Evolutionary conservation across 164 flowering plant genomes (phyloP).

Genomic region (Annona squamosa): DNA sequence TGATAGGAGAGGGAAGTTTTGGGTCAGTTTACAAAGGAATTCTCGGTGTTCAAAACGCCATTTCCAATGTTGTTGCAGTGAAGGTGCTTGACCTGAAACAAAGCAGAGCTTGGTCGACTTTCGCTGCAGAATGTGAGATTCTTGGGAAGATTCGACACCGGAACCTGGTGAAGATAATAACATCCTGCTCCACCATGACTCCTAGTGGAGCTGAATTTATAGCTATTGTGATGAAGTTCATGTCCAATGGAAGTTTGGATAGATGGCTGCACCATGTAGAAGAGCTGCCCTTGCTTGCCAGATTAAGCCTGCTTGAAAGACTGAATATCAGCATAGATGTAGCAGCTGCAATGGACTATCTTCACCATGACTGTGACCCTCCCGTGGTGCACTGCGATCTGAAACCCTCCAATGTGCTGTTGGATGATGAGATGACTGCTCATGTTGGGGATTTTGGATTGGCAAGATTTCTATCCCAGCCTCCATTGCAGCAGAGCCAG

Average conservation of each 20-base stretch:
- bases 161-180: constrained; percentile 6
- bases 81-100: constrained; percentile 20
- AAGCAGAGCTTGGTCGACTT: constrained; percentile 15
- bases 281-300: not conserved
- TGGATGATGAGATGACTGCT: constrained; percentile 8
- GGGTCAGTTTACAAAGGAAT: constrained; percentile 20
- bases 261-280: constrained; percentile 1
- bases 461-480: not conserved
- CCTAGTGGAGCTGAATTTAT: constrained; percentile 1
- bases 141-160: constrained; percentile 12
- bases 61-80: constrained; percentile 10
- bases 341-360: constrained; percentile 8
- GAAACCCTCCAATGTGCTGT: constrained; percentile 9
- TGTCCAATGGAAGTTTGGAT: constrained; percentile 12
- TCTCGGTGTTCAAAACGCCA: not conserved
- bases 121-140: constrained; percentile 19
- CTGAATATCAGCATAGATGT: constrained; percentile 5
- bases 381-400: constrained; percentile 7
- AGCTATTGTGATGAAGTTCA: constrained; percentile 10
- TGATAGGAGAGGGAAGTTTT: constrained; percentile 21
- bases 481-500: not conserved
- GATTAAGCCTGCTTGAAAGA: not conserved
- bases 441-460: constrained; percentile 11
- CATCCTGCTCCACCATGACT: constrained; percentile 5
- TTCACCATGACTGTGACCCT: constrained; percentile 8